Percentiles rank a stretch among this genome's conserved stretches.
Evolutionary conservation across 768 basidiomycete species (phyloP).

Genomic region (Calocybe gangraenosa): DNA sequence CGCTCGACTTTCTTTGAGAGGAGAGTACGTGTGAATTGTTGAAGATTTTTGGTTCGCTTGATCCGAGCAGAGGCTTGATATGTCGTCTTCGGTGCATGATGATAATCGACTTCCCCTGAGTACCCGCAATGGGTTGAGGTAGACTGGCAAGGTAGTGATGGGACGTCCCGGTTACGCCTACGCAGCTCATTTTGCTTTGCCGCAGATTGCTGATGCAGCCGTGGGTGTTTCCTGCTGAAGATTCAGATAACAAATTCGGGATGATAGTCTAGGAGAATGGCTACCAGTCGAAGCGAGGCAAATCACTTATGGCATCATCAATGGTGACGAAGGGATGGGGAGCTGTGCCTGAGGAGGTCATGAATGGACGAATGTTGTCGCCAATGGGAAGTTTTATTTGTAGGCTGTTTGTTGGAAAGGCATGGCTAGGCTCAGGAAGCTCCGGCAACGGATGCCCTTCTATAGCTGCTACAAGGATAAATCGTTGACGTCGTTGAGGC

Average conservation of each 20-base stretch:
- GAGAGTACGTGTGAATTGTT: conserved; percentile 63
- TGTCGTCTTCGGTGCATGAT: conserved; percentile 30
- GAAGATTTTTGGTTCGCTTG: conserved; percentile 45
- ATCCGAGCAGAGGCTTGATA: conserved; percentile 47
- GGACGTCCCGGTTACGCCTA: conserved; percentile 21
- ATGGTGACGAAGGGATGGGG: conserved; percentile 57
- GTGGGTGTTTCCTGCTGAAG: conserved; percentile 33
- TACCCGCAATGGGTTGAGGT: conserved; percentile 32
- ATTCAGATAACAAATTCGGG: neutral
- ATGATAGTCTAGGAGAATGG: conserved; percentile 10
- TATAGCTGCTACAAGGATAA: conserved; percentile 49
- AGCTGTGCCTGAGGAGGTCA: conserved; percentile 44
- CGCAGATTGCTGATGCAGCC: conserved; percentile 11
- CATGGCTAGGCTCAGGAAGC: conserved; percentile 54
- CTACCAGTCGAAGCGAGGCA: conserved; percentile 74
- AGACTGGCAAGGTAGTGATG: conserved; percentile 33
- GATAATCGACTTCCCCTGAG: conserved; percentile 27
- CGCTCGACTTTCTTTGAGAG: conserved; percentile 50
- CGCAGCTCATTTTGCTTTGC: conserved; percentile 17
- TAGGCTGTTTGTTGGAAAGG: conserved; percentile 43
- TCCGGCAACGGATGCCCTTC: conserved; percentile 40
- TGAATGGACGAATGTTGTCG: conserved; percentile 38
- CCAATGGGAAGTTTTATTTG: conserved; percentile 47
- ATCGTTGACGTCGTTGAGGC: conserved; percentile 51
- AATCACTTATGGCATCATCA: conserved; percentile 70